Conservation (phyloP, 2,329 filamentous ascomycete genomes). For the Pseudogymnoascus sp. region DNA sequence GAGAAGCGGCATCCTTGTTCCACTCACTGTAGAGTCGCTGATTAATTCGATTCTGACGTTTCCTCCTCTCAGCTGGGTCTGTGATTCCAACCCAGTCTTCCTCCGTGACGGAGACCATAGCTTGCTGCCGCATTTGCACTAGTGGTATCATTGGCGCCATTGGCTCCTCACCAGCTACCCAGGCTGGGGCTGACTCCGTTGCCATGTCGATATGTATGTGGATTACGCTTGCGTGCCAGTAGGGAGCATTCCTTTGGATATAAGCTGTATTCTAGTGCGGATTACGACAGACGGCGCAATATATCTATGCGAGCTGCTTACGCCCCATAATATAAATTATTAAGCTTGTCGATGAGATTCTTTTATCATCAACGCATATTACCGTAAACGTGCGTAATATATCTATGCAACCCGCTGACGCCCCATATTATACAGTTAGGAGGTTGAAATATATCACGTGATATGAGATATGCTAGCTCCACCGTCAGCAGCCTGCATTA, state of each 20-base stretch:
- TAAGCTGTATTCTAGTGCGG: not conserved
- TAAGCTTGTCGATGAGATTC: not conserved
- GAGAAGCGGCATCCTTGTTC: not conserved
- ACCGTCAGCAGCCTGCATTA: not conserved
- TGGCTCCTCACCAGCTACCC: not conserved
- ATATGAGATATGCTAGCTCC: not conserved
- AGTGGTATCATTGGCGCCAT: not conserved
- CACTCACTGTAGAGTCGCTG: conserved; percentile 24
- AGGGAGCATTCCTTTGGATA: not conserved
- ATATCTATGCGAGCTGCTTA: conserved; percentile 3
- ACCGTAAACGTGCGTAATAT: not conserved
- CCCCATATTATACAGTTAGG: not conserved
- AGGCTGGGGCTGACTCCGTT: not conserved
- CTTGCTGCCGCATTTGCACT: conserved; percentile 10
- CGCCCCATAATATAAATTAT: not conserved
- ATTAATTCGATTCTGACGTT: conserved; percentile 21
- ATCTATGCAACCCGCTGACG: not conserved
- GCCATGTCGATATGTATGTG: not conserved
- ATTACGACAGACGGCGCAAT: not conserved
- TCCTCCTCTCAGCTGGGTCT: conserved; percentile 22
- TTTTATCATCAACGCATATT: not conserved
- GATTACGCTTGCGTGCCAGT: not conserved
- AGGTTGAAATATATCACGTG: not conserved
- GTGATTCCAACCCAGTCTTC: conserved; percentile 30
- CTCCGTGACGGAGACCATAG: not conserved